Evolutionary conservation across 208 protist genomes (phyloP), one percentile per base, ranked within the genome.

Genomic region (Sergeia podlipaevii): DNA sequence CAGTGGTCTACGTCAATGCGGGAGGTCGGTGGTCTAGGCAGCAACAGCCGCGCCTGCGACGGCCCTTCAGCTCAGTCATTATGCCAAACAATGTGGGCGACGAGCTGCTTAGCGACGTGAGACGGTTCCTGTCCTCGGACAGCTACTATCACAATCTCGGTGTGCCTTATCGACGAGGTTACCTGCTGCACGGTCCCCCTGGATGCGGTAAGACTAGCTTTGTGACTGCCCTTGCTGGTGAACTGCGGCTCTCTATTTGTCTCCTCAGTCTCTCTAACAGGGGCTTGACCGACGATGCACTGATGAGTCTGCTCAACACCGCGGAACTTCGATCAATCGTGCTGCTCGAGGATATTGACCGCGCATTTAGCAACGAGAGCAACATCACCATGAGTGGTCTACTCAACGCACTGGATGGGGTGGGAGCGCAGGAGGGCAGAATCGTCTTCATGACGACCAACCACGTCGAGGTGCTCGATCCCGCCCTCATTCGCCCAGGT

Each of bases 401-500:
- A 3, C 81, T 99, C 20, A 99, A 99, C 73, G 90, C 96, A 0
- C 68, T 99, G 4, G 97, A 99, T 53, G 97, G 97, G 23, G 78
- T 98, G n/a, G 84, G 77, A 0, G 85, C 89, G n/a, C 89, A 95
- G 30, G 96, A 99, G 45, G 96, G 95, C 5, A 57, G 92, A 30
- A 38, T 99, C 2, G 70, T 99, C n/a, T 97, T 99, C 70, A 95
- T 99, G 85, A 99, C 97, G 3, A 99, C 97, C 5, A 99, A 99
- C 63, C 95, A 99, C 70, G 77, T 97, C 13, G 96, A 98, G 27
- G 65, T 80, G 34, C 68, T 98, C 1, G 91, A 97, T 55, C 81
- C 86, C 4, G 95, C 97, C 1, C 74, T 98, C 2, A 97, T 98
- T 39, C 80, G 97, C 7, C 95, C 96, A 0, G 97, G 97, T 1